Percentiles rank a stretch among this genome's conserved stretches.
These are phyloP conservation scores for Cytospora paraplurivora DNA, from an alignment of 2,329 filamentous ascomycete species.

Conservation along the genomic window DNA sequence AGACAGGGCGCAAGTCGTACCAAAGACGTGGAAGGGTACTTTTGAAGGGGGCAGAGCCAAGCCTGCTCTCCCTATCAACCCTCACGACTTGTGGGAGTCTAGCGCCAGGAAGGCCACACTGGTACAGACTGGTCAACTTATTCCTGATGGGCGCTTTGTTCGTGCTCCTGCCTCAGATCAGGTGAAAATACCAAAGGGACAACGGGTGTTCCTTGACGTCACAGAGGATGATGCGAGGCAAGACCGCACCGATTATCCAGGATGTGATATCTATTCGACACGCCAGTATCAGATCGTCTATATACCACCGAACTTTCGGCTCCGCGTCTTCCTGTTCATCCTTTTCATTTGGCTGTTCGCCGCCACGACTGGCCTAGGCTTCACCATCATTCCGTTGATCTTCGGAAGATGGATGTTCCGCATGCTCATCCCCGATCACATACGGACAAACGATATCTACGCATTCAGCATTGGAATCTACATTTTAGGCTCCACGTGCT, in stretches of 20 bases:
- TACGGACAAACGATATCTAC: conserved; percentile 90
- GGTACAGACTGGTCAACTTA: conserved; percentile 55
- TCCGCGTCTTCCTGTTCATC: conserved; percentile 83
- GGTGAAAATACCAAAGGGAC: conserved; percentile 87
- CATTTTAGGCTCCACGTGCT: conserved; percentile 69
- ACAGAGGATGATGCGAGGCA: conserved; percentile 65
- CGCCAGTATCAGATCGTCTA: conserved; percentile 72
- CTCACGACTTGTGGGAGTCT: conserved; percentile 41
- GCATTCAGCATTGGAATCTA: conserved; percentile 92
- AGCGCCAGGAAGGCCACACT: conserved; percentile 48
- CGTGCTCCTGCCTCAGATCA: conserved; percentile 94
- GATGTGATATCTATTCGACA: conserved; percentile 55
- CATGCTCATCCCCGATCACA: conserved; percentile 67
- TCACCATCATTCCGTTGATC: conserved; percentile 83
- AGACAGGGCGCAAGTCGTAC: conserved; percentile 44
- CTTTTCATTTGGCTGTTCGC: conserved; percentile 92
- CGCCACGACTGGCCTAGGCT: conserved; percentile 79
- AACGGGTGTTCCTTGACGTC: conserved; percentile 77
- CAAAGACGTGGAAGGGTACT: conserved; percentile 60
- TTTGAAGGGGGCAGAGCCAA: conserved; percentile 53
- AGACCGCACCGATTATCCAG: conserved; percentile 63
- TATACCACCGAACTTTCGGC: conserved; percentile 80
- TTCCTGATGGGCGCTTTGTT: conserved; percentile 79
- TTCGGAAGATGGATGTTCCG: conserved; percentile 81
- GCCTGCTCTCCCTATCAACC: conserved; percentile 41